Evolutionary conservation across 805 yeast genomes (phyloP).

Genomic region (Sporopachydermia lactativora): DNA sequence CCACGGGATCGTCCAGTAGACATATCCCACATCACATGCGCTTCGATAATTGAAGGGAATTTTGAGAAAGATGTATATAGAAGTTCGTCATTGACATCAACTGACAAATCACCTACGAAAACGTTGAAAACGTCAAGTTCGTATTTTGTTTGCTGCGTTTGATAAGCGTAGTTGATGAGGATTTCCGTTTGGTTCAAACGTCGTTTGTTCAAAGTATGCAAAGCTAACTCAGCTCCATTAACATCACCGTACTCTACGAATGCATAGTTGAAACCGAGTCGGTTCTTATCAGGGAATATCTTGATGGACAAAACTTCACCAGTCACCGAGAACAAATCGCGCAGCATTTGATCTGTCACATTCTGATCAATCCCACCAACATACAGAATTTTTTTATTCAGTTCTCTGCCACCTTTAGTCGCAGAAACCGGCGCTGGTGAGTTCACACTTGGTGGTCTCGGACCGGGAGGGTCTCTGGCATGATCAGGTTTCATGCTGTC

Average conservation of each 20-base stretch:
- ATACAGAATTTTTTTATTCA: conserved; percentile 56
- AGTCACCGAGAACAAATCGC: conserved; percentile 45
- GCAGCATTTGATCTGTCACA: conserved; percentile 47
- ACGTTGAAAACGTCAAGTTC: conserved; percentile 43
- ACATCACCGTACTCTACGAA: conserved; percentile 60
- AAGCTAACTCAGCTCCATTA: conserved; percentile 47
- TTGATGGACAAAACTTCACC: conserved; percentile 54
- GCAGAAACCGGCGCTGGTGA: conserved; percentile 25
- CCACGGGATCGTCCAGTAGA: conserved; percentile 86
- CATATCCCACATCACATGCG: conserved; percentile 97
- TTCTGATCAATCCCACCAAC: conserved; percentile 61
- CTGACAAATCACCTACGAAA: conserved; percentile 76
- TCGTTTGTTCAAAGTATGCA: conserved; percentile 45
- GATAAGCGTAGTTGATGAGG: conserved; percentile 72
- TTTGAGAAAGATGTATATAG: conserved; percentile 41
- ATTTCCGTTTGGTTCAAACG: conserved; percentile 38
- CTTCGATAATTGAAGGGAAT: conserved; percentile 54
- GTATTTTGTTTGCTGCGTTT: conserved; percentile 52
- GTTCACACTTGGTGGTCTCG: too few relatives aligned
- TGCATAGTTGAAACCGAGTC: conserved; percentile 62
- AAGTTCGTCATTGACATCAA: conserved; percentile 70
- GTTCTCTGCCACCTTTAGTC: conserved; percentile 67
- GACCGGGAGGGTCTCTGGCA: too few relatives aligned
- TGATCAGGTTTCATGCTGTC: too few relatives aligned
- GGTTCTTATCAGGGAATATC: conserved; percentile 60